Conservation (phyloP, 176 grass and related monocot genomes). For the Paspalum notatum region DNA sequence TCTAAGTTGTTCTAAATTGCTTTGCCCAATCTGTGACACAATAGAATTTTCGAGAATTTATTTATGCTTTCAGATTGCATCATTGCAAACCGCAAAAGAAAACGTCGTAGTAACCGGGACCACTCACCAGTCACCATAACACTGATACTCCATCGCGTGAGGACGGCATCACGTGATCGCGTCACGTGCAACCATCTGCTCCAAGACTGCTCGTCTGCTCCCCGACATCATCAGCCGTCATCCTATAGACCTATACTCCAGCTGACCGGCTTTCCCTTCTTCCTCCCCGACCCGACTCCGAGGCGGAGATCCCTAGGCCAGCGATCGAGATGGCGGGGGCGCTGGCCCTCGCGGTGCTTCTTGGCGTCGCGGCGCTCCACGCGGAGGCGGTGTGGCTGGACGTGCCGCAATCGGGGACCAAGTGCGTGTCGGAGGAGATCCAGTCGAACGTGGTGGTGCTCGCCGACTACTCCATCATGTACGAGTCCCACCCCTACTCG, state of each 20-base stretch:
- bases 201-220: not conserved
- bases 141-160: not conserved
- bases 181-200: slow-evolving; percentile 6
- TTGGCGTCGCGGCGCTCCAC: slow-evolving; percentile 33
- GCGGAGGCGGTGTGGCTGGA: slow-evolving; percentile 78
- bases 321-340: not conserved
- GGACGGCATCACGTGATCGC: not conserved
- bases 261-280: not conserved
- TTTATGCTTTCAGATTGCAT: no score
- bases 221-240: not conserved
- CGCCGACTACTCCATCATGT: slow-evolving; percentile 77
- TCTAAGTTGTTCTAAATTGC: no score
- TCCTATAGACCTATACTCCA: slow-evolving; percentile 1
- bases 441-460: slow-evolving; percentile 90
- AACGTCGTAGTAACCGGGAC: not conserved
- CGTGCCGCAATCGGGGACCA: slow-evolving; percentile 73
- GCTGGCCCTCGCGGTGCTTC: slow-evolving; percentile 26
- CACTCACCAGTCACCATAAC: not conserved
- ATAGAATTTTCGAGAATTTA: no score
- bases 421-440: slow-evolving; percentile 98
- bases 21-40: no score
- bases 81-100: no score
- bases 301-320: slow-evolving; percentile 49
- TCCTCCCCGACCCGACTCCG: not conserved
- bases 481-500: slow-evolving; percentile 52